Base-by-base conservation (phyloP, 352 stramenopile species). In the Globisporangium perplexum region DNA sequence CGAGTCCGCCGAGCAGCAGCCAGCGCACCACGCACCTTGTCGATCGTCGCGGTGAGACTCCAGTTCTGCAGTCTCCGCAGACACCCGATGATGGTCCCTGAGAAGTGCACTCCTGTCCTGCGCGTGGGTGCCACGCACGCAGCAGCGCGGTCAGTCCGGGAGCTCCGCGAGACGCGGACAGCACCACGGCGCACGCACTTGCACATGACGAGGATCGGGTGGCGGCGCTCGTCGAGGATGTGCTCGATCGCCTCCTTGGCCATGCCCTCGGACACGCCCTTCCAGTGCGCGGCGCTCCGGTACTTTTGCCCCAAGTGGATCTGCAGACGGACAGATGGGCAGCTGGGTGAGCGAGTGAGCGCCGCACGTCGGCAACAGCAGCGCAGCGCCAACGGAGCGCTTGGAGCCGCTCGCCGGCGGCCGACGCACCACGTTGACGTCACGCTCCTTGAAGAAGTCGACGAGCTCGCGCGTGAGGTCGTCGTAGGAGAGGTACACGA, bases 161-260 rank as follows among this genome's bases (percentile, higher is more conserved):
- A n/a, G n/a, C n/a, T n/a, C n/a, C n/a, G n/a, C n/a, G n/a, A n/a
- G n/a, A n/a, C n/a, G n/a, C n/a, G n/a, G n/a, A n/a, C 31, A 28
- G 15, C 1, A 42, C 20, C 15, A 12, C 4, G 14, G 38, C 18
- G n/a, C 2, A 63, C 72, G 5, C 69, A 94, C 83, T 94, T 93
- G 84, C 84, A 94, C 77, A 92, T 91, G 65, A 94, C 69, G 57
- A 94, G 68, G 60, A 94, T 80, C 18, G 84, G 84, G 45, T 93
- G 79, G 14, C 74, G 72, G 28, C 77, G 73, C 60, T 90, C 70
- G 60, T 94, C 82, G 28, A 94, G 61, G 18, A 94, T 90, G 60
- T 66, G 79, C 72, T 94, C 80, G 39, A 94, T 89, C 8, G 84
- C 74, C 35, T 94, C 84, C 54, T 94, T 94, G 24, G 82, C 78